Evolutionary conservation across 192 early-diverging fungal genomes (phyloP), one percentile per base, ranked within the genome.

Genomic region (Spizellomyces sp.): DNA sequence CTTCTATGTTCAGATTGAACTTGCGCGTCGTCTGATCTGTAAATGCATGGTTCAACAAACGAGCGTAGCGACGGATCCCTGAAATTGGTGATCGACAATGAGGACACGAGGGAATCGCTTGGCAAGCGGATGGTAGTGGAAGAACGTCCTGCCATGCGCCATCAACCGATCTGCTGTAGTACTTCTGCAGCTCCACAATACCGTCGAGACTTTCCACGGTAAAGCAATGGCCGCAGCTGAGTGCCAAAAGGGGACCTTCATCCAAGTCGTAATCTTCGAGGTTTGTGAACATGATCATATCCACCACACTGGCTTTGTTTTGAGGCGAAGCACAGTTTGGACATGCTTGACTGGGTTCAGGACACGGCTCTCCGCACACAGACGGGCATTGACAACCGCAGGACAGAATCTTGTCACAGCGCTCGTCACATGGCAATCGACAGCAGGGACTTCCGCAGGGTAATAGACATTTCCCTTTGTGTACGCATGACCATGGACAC

Each of bases 401-500:
- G 8, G 12, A 12, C 12, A 77, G 57, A 44, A 0, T 12, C 44
- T 78, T 79, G 2, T 58, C 62, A 61, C 88, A 89, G 22, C 85
- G 69, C 41, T 67, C 14, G 66, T 85, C 80, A 45, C 88, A 89
- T 0, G 88, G 88, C n/a, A 88, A 75, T 45, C 85, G 77, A 42
- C 68, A 66, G 43, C 88, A 89, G 8, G 87, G 87, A 6, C 76
- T 79, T 21, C 86, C 87, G 45, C 87, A 89, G 10, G 77, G 75
- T 46, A 86, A 62, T 1, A 52, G 21, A 71, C 87, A 89, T 5
- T 15, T 12, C 0, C 80, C 83, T 56, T 80, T 56, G 58, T 89
- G 87, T 21, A 66, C 36, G 62, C 87, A 89, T 5, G 48, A n/a
- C 87, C 87, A 89, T 1, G 57, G 59, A 56, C 87, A 89, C 1